Conservation (phyloP, 495 filamentous ascomycete species). For the Hypoxylon trugodes region DNA sequence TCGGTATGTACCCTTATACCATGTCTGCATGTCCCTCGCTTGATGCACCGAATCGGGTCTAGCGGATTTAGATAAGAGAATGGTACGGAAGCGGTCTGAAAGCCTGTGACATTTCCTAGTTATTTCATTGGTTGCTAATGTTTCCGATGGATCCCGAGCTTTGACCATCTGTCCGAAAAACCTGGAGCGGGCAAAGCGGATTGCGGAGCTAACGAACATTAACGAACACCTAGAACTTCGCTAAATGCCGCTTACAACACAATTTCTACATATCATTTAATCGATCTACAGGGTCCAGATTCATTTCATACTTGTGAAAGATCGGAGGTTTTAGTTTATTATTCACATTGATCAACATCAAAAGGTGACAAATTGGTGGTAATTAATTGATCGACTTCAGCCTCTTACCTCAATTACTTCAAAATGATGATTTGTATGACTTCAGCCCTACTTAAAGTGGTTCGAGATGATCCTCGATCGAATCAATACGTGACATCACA, state of each 20-base stretch:
- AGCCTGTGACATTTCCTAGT: slow-evolving; percentile 4
- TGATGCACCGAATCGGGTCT: slow-evolving; percentile 15
- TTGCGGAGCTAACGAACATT: slow-evolving; percentile 26
- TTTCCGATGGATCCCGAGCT: slow-evolving; percentile 17
- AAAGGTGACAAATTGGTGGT: neutral
- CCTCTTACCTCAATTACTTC: slow-evolving; percentile 19
- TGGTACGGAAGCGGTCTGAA: slow-evolving; percentile 32
- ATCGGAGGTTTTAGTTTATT: neutral
- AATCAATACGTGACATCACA: slow-evolving; percentile 16
- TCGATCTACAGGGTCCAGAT: slow-evolving; percentile 36
- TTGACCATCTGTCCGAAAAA: slow-evolving; percentile 29
- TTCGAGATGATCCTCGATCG: neutral
- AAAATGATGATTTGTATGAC: slow-evolving; percentile 7
- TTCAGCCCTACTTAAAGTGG: slow-evolving; percentile 11
- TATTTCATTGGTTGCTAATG: slow-evolving; percentile 9
- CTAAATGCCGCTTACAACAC: too few species aligned
- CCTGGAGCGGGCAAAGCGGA: slow-evolving; percentile 35
- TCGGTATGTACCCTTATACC: slow-evolving; percentile 23
- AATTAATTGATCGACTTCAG: slow-evolving; percentile 6
- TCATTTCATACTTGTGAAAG: neutral
- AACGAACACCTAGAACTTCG: slow-evolving; percentile 11
- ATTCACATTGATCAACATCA: slow-evolving; percentile 1
- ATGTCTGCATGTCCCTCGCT: neutral
- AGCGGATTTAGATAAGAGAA: slow-evolving; percentile 33
- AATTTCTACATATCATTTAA: slow-evolving; percentile 33